Base-by-base conservation (phyloP, 2,329 filamentous ascomycete genomes). In the Colletotrichum tanaceti region DNA sequence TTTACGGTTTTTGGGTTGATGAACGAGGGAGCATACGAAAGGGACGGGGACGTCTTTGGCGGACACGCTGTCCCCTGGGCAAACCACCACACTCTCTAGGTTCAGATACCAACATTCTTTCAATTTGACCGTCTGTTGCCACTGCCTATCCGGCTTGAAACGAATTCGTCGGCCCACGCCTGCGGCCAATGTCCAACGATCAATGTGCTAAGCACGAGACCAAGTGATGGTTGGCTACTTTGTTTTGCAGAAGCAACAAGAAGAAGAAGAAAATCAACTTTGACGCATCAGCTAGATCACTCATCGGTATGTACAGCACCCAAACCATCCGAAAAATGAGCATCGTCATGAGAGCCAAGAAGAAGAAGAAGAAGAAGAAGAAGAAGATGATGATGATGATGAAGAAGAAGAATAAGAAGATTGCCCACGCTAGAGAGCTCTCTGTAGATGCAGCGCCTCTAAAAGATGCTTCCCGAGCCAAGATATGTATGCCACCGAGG, bases 381-480 rank as follows among this genome's bases (percentile, higher is more conserved):
- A 41, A 39, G 22, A 38, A 16, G 5, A 28, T n/a, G n/a, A n/a
- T n/a, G n/a, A n/a, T n/a, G n/a, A n/a, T n/a, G n/a, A n/a, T n/a
- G 5, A 32, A 18, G 1, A 38, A 52, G 7, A 9, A 24, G 1
- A 35, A 41, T 1, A 41, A 39, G 22, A 38, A 57, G 9, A 57
- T 16, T 22, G 38, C 10, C 28, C 35, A 18, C 10, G 35, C 16
- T 22, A 47, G 52, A 67, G 52, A 69, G 66, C 54, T 59, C 54
- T 54, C 38, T 65, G 61, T 50, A 60, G 61, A 68, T 68, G 65
- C 65, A 68, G 52, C 58, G 61, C 65, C 54, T 68, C 61, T 68
- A 60, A 54, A 35, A 68, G 54, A 65, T 65, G 54, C 54, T 60
- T 52, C 43, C 54, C 35, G 20, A 65, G 24, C 20, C 54, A 49